Evolutionary conservation across 805 yeast genomes (phyloP), one percentile per base, ranked within the genome.

Genomic region (Kurtzmaniella cleridarum): DNA sequence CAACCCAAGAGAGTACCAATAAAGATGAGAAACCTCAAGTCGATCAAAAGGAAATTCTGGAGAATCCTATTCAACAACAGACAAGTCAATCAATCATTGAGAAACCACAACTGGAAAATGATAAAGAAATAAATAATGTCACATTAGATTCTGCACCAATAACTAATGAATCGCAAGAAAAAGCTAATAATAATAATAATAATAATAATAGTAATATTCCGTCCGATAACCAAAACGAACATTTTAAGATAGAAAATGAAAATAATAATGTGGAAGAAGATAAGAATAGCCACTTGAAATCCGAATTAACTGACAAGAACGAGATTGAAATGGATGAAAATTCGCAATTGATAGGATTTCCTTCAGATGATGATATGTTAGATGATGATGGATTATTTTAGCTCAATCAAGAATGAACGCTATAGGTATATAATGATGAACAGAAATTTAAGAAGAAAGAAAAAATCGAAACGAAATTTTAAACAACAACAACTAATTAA

Each of bases 1-100:
- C 4, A 24, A 28, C 32, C 29, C 16, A 36, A 36, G 34, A 27
- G 26, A 30, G 38, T 27, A 13, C 27, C 44, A 46, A 42, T 27
- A 23, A 35, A 6, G 43, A 35, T 5, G 49, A 48, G 38, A 39
- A 16, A 18, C 32, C 32, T 12, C 31, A 23, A 27, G 15, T 16
- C 14, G 32, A 17, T 10, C 27, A 3, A 11, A 28, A 35, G n/a
- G 27, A 15, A 20, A 8, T 20, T 5, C 26, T 27, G 31, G 37
- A 27, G 13, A 27, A 27, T 30, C 9, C 27, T n/a, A 28, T 34
- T 12, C 34, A 17, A 12, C 8, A 12, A 10, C 23, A 16, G 34
- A 17, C 13, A 7, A 27, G 29, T 11, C 12, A 26, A 11, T 8
- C 8, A 13, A 13, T 11, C 14, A 13, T 5, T 5, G 30, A 27